Percentiles rank a stretch among this genome's conserved stretches.
These are phyloP conservation scores for Fusarium dimerum DNA, from an alignment of 2,329 filamentous ascomycete species.

Conservation along the genomic window DNA sequence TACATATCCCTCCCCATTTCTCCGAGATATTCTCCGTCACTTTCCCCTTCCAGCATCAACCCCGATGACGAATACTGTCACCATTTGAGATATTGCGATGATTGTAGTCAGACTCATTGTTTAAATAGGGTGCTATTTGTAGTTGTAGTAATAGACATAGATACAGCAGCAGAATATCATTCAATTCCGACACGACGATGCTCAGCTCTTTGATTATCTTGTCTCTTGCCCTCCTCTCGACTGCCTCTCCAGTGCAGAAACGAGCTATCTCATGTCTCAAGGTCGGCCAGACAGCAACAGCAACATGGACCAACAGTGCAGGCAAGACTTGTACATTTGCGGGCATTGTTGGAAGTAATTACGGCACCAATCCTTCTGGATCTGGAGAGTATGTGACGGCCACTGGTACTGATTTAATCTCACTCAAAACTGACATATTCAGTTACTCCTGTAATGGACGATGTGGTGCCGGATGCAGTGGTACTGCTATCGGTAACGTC, in stretches of 20 bases:
- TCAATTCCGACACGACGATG: conserved; percentile 5
- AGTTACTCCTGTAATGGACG: conserved; percentile 53
- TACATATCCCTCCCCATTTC: not conserved
- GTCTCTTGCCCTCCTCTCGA: conserved; percentile 5
- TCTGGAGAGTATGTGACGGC: conserved; percentile 42
- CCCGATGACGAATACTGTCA: conserved; percentile 21
- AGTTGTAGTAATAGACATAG: not conserved
- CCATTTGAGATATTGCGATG: not conserved
- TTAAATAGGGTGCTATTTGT: not conserved
- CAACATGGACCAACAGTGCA: conserved; percentile 46
- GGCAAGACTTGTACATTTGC: conserved; percentile 45
- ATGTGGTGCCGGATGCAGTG: conserved; percentile 48
- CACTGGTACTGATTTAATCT: too few species aligned
- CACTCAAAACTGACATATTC: not conserved
- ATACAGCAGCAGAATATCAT: not conserved
- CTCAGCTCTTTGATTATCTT: conserved; percentile 9
- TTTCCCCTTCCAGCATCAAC: conserved; percentile 18
- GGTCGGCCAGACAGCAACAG: conserved; percentile 40
- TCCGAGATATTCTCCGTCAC: conserved; percentile 23
- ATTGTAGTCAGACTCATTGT: not conserved
- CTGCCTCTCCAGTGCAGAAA: conserved; percentile 15
- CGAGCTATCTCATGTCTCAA: conserved; percentile 23
- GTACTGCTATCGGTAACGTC: conserved; percentile 44
- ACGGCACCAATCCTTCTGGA: conserved; percentile 41
- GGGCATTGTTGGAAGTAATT: conserved; percentile 49